A percentile compares a stretch with the other conserved stretches of the same genome.
Evolutionary conservation across 306 rosid species (phyloP).

Genomic region (Arachis stenosperma): DNA sequence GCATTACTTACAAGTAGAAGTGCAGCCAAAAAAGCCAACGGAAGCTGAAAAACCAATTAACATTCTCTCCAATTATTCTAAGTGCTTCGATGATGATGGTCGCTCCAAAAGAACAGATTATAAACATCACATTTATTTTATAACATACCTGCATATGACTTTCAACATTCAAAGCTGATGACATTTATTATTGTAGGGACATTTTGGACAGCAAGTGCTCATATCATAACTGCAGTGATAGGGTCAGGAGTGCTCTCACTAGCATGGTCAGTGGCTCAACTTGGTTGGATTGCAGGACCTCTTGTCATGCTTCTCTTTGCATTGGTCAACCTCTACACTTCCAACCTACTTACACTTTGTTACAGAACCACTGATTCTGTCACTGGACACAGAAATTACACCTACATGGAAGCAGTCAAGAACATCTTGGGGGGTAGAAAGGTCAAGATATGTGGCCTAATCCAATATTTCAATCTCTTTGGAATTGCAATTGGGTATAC

Average conservation of each 20-base stretch:
- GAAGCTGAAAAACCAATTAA: conserved; percentile 48
- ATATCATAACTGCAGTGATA: conserved; percentile 77
- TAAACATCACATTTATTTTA: background rate
- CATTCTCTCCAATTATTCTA: conserved; percentile 56
- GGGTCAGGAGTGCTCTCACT: conserved; percentile 79
- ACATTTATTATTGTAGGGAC: conserved; percentile 52
- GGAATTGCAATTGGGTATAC: conserved; percentile 74
- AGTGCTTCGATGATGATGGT: conserved; percentile 81
- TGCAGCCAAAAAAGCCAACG: conserved; percentile 48
- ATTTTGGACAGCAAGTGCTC: conserved; percentile 74
- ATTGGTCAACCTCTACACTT: conserved; percentile 63
- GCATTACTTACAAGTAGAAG: conserved; percentile 67
- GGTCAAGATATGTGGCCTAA: conserved; percentile 62
- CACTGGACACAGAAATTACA: conserved; percentile 72
- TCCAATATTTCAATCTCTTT: conserved; percentile 69
- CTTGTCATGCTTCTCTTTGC: conserved; percentile 62
- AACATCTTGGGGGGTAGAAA: conserved; percentile 75
- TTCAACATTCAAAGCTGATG: too few relatives aligned
- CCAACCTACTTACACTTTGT: conserved; percentile 63
- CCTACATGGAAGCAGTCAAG: conserved; percentile 79
- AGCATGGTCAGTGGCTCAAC: conserved; percentile 84
- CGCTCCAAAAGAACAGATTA: conserved; percentile 79
- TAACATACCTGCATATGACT: too few relatives aligned
- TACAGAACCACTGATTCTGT: conserved; percentile 58
- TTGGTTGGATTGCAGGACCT: conserved; percentile 81